Evolutionary conservation across 345 rosid species (phyloP), one percentile per base, ranked within the genome.

Genomic region (Gossypium arboreum): DNA sequence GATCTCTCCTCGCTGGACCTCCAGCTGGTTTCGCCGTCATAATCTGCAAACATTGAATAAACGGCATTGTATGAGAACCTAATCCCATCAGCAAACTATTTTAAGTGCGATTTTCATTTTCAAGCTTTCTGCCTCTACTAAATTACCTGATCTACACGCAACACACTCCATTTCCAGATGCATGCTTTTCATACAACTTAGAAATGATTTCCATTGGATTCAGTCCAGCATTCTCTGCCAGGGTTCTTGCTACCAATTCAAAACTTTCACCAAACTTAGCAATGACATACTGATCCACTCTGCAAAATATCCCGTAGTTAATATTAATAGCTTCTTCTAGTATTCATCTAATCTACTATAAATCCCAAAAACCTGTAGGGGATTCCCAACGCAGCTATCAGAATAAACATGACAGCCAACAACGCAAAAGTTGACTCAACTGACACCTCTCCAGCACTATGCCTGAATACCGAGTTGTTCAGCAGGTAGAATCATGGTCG

Each of bases 221-320:
- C 59, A 96, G 92, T 41, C 99, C 99, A 77, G 97, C 98, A 83
- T 96, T 96, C 78, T 96, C 99, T 47, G 98, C 90, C 68, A 96
- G 84, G 17, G 95, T 93, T 78, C 82, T 88, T 16, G 99, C 97
- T 47, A 96, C 87, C 94, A 92, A 85, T 90, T 96, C 98, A 82
- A 96, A 96, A 79, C 97, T 92, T 86, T 93, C 97, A 12, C 97
- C 98, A 82, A 89, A 96, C 79, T 96, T 96, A 39, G 95, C 74
- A 76, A 96, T 89, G 60, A 98, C 99, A 76, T 92, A 92, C 80
- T 93, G 97, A 84, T 96, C 98, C 88, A 96, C 85, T 77, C 99
- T 96, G 92, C 83, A 85, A 68, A 74, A 34, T 68, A 51, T 72
- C 39, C 18, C 15, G 34, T 29, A 0, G 22, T 57, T 25, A 12